A percentile compares a stretch with the other conserved stretches of the same genome.
phyloP scores from a whole-genome alignment of 2,329 filamentous ascomycete genomes.

The Aspergillus sp. region DNA sequence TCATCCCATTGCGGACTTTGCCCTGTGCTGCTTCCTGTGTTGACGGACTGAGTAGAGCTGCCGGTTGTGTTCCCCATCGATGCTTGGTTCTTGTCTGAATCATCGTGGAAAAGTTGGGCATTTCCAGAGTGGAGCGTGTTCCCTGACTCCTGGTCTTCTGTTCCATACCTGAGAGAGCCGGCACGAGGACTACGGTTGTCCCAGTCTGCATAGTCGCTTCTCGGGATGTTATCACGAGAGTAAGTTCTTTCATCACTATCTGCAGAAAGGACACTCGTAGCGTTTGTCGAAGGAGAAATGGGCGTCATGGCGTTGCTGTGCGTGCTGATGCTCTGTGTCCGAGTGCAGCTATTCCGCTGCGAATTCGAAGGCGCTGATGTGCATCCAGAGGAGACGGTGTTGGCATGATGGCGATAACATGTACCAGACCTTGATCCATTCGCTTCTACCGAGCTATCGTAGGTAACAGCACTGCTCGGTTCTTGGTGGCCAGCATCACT shows the following conservation, averaged over 20 bases:
- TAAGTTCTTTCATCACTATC: conserved; percentile 42
- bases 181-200: conserved; percentile 31
- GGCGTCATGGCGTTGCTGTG: conserved; percentile 45
- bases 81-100: conserved; percentile 23
- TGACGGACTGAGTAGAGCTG: conserved; percentile 30
- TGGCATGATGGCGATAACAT: conserved; percentile 29
- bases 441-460: conserved; percentile 19
- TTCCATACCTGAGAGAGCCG: conserved; percentile 27
- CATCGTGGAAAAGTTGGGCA: conserved; percentile 26
- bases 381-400: conserved; percentile 35
- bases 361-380: conserved; percentile 34
- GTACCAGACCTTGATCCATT: conserved; percentile 31
- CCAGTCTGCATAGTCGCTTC: conserved; percentile 31
- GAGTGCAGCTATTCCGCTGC: conserved; percentile 39
- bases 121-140: conserved; percentile 22
- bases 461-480: conserved; percentile 11
- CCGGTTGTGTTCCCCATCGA: conserved; percentile 18
- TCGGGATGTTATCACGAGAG: conserved; percentile 24
- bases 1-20: conserved; percentile 23
- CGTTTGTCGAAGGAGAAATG: conserved; percentile 45
- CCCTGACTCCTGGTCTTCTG: conserved; percentile 18
- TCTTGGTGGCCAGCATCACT: conserved; percentile 10
- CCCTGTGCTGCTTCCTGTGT: conserved; percentile 26
- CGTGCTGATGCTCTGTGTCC: conserved; percentile 42
- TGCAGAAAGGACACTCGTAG: conserved; percentile 43